Conservation (phyloP, 73 alveolate species). For the Tetrahymena borealis region DNA sequence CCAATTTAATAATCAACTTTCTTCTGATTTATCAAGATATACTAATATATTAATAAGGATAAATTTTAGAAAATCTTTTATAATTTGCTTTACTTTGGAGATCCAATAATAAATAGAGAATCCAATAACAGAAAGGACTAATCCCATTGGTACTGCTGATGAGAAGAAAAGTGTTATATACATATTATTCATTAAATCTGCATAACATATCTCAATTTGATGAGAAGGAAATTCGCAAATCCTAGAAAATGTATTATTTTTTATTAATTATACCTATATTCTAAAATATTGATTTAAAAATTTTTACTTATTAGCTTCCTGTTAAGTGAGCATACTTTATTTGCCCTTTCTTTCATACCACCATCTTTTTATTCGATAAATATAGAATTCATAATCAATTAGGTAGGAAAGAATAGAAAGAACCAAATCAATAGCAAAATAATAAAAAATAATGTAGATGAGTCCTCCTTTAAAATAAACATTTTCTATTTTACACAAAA, state of each 20-base stretch:
- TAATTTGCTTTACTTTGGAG: neutral
- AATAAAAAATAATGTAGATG: slow-evolving; percentile 5
- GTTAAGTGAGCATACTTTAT: neutral
- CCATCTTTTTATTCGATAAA: neutral
- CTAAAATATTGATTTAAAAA: neutral
- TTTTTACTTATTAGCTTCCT: slow-evolving; percentile 5
- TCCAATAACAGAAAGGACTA: neutral
- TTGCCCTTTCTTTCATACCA: neutral
- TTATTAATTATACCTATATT: neutral
- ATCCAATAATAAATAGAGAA: slow-evolving; percentile 24
- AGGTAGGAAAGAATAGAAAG: slow-evolving; percentile 3
- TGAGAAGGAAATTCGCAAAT: slow-evolving; percentile 16
- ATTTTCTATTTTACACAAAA: slow-evolving; percentile 1
- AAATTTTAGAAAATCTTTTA: neutral
- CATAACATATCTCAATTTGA: slow-evolving; percentile 20
- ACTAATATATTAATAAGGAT: neutral
- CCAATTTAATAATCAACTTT: slow-evolving; percentile 6
- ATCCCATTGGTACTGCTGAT: slow-evolving; percentile 20
- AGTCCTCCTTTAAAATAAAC: slow-evolving; percentile 24
- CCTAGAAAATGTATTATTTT: neutral
- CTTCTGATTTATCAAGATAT: neutral
- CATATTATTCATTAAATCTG: slow-evolving; percentile 23
- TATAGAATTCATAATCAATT: neutral
- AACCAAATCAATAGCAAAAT: neutral
- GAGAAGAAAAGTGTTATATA: slow-evolving; percentile 20